Evolutionary conservation across 1,284 basidiomycete species (phyloP), one percentile per base, ranked within the genome.

Genomic region (Pascua sp.): DNA sequence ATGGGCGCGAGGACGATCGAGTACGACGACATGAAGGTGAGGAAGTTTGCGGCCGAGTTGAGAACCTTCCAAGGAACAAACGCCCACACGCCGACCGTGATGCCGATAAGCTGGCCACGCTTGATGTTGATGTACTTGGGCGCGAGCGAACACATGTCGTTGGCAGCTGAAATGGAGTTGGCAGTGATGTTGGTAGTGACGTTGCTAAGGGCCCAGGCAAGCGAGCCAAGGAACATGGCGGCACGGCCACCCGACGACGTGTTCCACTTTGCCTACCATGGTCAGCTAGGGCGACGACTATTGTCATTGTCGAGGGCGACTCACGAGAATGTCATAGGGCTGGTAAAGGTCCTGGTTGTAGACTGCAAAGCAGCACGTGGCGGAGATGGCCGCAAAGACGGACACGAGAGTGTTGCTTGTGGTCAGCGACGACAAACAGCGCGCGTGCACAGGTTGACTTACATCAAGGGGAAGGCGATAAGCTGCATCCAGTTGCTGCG

Each of bases 161-260:
- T 91, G 0, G 86, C 87, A 1, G 87, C 85, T 39, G 85, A 86
- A 58, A 91, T 79, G 42, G 85, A 86, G 75, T 90, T 81, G 56
- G 76, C 73, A 17, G 73, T 87, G 60, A 90, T 86, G 68, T 90
- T 90, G 49, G 86, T 86, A 39, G 87, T 87, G 51, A 89, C 78
- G 5, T 85, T 87, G 18, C 86, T 83, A 38, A 90, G 76, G 13
- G 81, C 79, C 71, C 90, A 75, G n/a, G 83, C 80, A 70, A 88
- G 84, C 0, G 86, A 80, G 1, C 84, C 84, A 69, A 91, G 90
- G 80, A 91, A 91, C 15, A 86, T 84, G 0, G 85, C 88, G 0
- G 88, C 85, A 18, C 65, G 59, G 12, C 58, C 58, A 18, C 51
- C 58, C 5, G 53, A 51, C 4, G 58, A 56, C 8, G 58, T 60